These are phyloP conservation scores for Pseudocercospora vitis DNA, from an alignment of 2,329 filamentous ascomycete genomes.

Conservation along the genomic window DNA sequence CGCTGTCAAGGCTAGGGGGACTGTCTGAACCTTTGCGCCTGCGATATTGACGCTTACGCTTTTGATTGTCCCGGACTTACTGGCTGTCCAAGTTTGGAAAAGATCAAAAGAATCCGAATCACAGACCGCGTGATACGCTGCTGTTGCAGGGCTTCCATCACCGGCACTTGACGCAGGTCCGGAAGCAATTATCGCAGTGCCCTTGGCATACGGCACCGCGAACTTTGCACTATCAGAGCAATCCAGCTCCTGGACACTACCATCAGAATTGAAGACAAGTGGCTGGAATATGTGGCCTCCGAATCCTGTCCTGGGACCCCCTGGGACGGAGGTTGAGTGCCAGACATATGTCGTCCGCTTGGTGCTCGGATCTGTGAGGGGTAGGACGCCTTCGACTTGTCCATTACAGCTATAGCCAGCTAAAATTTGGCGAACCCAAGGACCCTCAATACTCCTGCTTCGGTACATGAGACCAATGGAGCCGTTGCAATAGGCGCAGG, in stretches of 20 bases:
- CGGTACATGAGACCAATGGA: constrained; percentile 28
- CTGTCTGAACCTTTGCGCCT: constrained; percentile 13
- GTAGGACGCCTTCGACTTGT: constrained; percentile 29
- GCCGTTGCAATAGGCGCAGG: constrained; percentile 32
- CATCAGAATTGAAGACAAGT: constrained; percentile 24
- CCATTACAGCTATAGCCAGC: constrained; percentile 29
- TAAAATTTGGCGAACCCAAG: constrained; percentile 31
- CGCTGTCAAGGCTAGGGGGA: constrained; percentile 25
- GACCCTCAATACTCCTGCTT: constrained; percentile 24
- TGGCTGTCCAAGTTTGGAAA: constrained; percentile 28
- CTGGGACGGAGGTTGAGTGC: constrained; percentile 28
- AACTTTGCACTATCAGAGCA: constrained; percentile 24
- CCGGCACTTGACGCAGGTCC: constrained; percentile 15
- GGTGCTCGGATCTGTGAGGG: constrained; percentile 19
- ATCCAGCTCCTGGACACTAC: constrained; percentile 25
- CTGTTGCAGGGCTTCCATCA: constrained; percentile 22
- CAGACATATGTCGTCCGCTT: constrained; percentile 24
- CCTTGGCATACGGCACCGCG: constrained; percentile 18
- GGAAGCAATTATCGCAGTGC: constrained; percentile 20
- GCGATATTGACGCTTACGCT: constrained; percentile 29
- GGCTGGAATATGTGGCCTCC: constrained; percentile 31
- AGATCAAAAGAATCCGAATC: constrained; percentile 29
- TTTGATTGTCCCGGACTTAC: constrained; percentile 23
- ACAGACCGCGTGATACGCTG: constrained; percentile 27
- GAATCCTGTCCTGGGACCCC: constrained; percentile 25